Base-by-base conservation (phyloP, 2,329 filamentous ascomycete genomes). In the Cladosporium sp. region DNA sequence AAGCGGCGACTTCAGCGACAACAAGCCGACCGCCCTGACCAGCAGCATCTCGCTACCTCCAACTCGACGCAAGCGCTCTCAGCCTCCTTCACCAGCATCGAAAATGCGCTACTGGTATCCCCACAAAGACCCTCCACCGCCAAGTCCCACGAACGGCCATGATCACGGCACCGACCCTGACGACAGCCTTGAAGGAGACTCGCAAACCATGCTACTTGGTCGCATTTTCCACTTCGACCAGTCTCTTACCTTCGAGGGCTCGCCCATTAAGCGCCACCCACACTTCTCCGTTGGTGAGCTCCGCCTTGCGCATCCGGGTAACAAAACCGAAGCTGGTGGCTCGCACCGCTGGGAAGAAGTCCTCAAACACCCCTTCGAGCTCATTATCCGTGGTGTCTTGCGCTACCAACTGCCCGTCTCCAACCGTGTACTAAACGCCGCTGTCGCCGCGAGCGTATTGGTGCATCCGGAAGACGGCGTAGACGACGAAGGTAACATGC, bases 141-240 rank as follows among this genome's bases (percentile, higher is more conserved):
- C 51, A 14, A 54, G n/a, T 6, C 32, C 51, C 23, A 21, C 25
- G 18, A 66, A 63, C 58, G 63, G 64, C 57, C 65, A 68, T 21
- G 70, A 72, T 65, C 65, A 69, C 49, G 68, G 68, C 65, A 69
- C 68, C 51, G 70, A 66, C n/a, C 67, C 67, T 13, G 48, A 84
- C 14, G 86, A 87, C 70, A 80, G 84, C 73, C 79, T 81, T 2
- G 86, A 89, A 63, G 80, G 81, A 21, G 85, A 88, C 67, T 78
- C 90, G 8, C 91, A 92, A 56, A 97, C 93, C 65, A 93, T 98
- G 86, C 85, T 96, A 36, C 87, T 99, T n/a, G 95, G 95, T 32
- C 91, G 91, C 39, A 92, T 98, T 43, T 89, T 89, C 67, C 85
- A 88, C 68, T 95, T 98, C 72, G 92, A 97, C 76, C 96, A 92